These are phyloP conservation scores for Irpex sp. DNA, from an alignment of 1,284 basidiomycete species.

Conservation along the genomic window DNA sequence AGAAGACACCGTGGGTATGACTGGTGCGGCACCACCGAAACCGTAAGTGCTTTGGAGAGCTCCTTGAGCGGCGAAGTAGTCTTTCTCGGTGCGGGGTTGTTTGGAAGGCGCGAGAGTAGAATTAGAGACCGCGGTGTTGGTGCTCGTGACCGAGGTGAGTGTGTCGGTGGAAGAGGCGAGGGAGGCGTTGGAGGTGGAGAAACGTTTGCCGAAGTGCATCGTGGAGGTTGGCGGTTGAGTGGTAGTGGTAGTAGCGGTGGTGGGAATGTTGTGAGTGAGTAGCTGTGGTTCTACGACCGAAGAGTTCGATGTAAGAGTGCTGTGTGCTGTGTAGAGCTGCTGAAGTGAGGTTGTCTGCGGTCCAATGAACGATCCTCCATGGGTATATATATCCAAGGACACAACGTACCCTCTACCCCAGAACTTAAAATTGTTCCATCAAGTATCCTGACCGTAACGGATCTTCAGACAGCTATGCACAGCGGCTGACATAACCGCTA, in stretches of 20 bases:
- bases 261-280: not conserved
- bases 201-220: not conserved
- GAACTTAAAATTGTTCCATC: not conserved
- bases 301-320: not conserved
- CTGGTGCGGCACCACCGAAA: not conserved
- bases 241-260: not conserved
- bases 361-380: too few relatives aligned
- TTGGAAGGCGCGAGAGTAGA: not conserved
- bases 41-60: not conserved
- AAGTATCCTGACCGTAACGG: not conserved
- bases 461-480: not conserved
- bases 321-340: not conserved
- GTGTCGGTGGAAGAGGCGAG: not conserved
- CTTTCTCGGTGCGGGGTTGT: not conserved
- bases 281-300: too few relatives aligned
- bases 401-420: not conserved
- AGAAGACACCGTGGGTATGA: not conserved
- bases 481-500: not conserved
- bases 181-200: not conserved
- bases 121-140: not conserved
- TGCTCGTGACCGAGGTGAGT: not conserved
- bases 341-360: not conserved
- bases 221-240: not conserved
- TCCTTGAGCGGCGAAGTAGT: not conserved
- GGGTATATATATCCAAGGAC: not conserved